phyloP scores from a whole-genome alignment of 2,329 filamentous ascomycete genomes.

The Hypomyces perniciosus region DNA sequence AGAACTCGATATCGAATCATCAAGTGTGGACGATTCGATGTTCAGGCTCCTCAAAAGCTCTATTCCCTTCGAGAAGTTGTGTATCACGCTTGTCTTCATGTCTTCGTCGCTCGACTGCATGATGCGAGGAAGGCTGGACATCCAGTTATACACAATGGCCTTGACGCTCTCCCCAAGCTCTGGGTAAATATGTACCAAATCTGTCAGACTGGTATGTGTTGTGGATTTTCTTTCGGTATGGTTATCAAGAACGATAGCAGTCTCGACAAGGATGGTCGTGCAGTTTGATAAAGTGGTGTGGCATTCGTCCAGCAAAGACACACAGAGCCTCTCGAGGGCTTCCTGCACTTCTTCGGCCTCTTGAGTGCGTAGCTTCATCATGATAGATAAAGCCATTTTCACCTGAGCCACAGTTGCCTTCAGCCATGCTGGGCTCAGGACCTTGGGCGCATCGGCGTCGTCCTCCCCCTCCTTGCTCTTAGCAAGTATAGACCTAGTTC shows the following conservation, averaged over 20 bases:
- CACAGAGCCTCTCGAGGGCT: constrained; percentile 64
- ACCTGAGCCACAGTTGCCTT: constrained; percentile 75
- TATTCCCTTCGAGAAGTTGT: constrained; percentile 70
- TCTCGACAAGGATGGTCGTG: constrained; percentile 69
- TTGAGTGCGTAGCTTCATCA: constrained; percentile 70
- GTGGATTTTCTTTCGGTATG: constrained; percentile 37
- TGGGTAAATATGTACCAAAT: constrained; percentile 57
- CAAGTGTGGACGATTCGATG: constrained; percentile 59
- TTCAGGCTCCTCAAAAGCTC: constrained; percentile 58
- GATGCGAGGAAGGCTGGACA: constrained; percentile 69
- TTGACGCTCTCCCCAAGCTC: constrained; percentile 60
- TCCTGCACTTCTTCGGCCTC: constrained; percentile 61
- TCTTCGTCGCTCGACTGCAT: constrained; percentile 81
- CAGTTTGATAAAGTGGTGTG: constrained; percentile 65
- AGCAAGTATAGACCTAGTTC: constrained; percentile 42
- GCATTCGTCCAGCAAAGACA: constrained; percentile 73
- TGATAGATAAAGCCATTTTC: constrained; percentile 71
- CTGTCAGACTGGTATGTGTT: constrained; percentile 47
- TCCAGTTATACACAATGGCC: constrained; percentile 71
- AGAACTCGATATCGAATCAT: constrained; percentile 59
- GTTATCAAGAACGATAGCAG: constrained; percentile 62
- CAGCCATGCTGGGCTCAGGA: constrained; percentile 59
- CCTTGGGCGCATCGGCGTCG: constrained; percentile 25
- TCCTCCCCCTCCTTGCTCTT: constrained; percentile 17
- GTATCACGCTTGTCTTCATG: constrained; percentile 65